phyloP scores from a whole-genome alignment of 2,329 filamentous ascomycete species.

The Colletotrichum tropicale region DNA sequence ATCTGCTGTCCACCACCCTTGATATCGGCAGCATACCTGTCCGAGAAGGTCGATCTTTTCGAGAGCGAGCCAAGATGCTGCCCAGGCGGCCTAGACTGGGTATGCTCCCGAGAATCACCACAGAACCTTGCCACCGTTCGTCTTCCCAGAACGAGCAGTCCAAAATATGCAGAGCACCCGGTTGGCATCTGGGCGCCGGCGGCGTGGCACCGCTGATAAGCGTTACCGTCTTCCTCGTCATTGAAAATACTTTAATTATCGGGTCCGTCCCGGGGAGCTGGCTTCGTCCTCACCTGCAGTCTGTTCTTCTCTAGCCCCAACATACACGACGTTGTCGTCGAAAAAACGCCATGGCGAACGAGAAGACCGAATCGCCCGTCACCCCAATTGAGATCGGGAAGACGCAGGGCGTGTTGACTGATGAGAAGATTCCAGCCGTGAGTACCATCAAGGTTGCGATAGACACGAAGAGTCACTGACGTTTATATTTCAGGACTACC shows the following conservation, averaged over 20 bases:
- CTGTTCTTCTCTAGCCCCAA: background rate
- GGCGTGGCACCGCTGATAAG: constrained; percentile 17
- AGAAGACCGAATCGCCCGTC: constrained; percentile 4
- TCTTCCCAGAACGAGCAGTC: background rate
- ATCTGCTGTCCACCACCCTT: constrained; percentile 5
- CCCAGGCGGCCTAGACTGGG: constrained; percentile 11
- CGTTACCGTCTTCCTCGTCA: background rate
- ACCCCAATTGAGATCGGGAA: constrained; percentile 9
- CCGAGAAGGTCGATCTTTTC: constrained; percentile 18
- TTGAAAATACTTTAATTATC: constrained; percentile 3
- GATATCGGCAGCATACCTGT: constrained; percentile 17
- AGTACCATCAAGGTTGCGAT: background rate
- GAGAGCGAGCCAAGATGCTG: constrained; percentile 6
- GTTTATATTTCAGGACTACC: background rate
- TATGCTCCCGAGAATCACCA: background rate
- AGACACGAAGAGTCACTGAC: background rate
- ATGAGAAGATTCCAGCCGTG: constrained; percentile 7
- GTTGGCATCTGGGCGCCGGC: background rate
- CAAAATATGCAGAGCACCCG: background rate
- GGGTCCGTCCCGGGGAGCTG: background rate
- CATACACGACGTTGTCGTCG: background rate
- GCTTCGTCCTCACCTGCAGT: background rate
- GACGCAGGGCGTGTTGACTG: constrained; percentile 7
- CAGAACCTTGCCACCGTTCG: constrained; percentile 11
- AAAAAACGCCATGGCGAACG: constrained; percentile 9